Evolutionary conservation across 495 filamentous ascomycete genomes (phyloP).

Genomic region (Bryoglossum gracile): DNA sequence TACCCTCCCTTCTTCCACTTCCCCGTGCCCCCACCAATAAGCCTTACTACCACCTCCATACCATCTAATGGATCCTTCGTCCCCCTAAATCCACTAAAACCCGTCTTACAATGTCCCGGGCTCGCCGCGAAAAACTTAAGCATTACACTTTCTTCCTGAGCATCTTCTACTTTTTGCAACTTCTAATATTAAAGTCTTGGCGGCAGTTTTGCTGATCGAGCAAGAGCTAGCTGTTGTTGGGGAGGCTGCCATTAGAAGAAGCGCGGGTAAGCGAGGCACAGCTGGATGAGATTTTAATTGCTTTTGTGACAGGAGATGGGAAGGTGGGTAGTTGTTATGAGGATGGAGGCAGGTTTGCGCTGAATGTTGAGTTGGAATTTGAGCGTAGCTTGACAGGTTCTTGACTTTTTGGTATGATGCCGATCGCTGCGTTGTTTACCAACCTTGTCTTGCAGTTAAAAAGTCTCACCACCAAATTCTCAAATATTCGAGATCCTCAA

Average conservation of each 20-base stretch:
- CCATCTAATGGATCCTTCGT: slow-evolving; percentile 28
- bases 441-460: slow-evolving; percentile 23
- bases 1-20: slow-evolving; percentile 25
- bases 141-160: slow-evolving; percentile 21
- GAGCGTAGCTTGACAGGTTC: slow-evolving; percentile 16
- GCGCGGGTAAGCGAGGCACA: slow-evolving; percentile 17
- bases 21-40: slow-evolving; percentile 24
- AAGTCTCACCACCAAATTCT: not conserved
- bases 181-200: slow-evolving; percentile 32
- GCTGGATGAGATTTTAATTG: slow-evolving; percentile 27
- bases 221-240: slow-evolving; percentile 21
- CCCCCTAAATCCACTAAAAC: slow-evolving; percentile 31
- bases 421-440: slow-evolving; percentile 31
- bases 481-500: too few relatives aligned
- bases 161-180: slow-evolving; percentile 30
- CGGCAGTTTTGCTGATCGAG: slow-evolving; percentile 25
- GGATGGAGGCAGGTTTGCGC: slow-evolving; percentile 28
- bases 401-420: slow-evolving; percentile 5
- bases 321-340: slow-evolving; percentile 25
- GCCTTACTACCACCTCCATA: slow-evolving; percentile 29
- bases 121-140: slow-evolving; percentile 27
- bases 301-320: slow-evolving; percentile 20
- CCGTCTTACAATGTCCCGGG: slow-evolving; percentile 32
- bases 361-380: slow-evolving; percentile 24
- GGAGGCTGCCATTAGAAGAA: slow-evolving; percentile 16